Evolutionary conservation across 2,329 filamentous ascomycete species (phyloP).

Genomic region (Proliferodiscus dingleyae): DNA sequence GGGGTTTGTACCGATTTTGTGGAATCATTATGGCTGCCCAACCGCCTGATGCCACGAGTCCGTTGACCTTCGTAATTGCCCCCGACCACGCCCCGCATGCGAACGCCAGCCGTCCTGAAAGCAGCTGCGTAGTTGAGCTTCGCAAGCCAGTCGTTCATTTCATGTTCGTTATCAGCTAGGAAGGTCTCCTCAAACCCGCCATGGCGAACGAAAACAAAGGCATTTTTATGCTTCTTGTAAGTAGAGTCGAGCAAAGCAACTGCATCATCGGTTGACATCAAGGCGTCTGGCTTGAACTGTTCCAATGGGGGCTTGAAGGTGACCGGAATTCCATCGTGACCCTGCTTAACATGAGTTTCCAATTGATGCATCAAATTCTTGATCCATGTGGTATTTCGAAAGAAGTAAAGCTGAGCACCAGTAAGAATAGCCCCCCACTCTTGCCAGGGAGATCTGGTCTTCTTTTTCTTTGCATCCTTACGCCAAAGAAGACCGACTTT

Average conservation of each 20-base stretch:
- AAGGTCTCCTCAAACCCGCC: slow-evolving; percentile 86
- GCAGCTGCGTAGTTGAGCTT: slow-evolving; percentile 96
- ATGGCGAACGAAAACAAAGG: slow-evolving; percentile 85
- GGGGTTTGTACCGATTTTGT: slow-evolving; percentile 61
- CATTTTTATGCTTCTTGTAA: slow-evolving; percentile 94
- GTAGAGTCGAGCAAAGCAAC: slow-evolving; percentile 80
- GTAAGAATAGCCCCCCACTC: slow-evolving; percentile 98
- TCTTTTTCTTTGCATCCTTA: slow-evolving; percentile 90
- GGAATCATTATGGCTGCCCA: slow-evolving; percentile 48
- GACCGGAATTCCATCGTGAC: slow-evolving; percentile 69
- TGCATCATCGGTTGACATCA: slow-evolving; percentile 90
- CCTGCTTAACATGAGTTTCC: slow-evolving; percentile 74
- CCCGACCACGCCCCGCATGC: slow-evolving; percentile 82
- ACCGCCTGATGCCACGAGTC: slow-evolving; percentile 64
- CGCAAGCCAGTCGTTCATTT: slow-evolving; percentile 94
- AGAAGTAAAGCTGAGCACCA: slow-evolving; percentile 95
- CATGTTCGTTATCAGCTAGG: slow-evolving; percentile 80
- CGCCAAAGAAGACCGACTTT: slow-evolving; percentile 95
- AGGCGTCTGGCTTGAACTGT: slow-evolving; percentile 87
- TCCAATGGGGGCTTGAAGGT: slow-evolving; percentile 87
- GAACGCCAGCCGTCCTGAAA: slow-evolving; percentile 85
- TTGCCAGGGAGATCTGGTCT: slow-evolving; percentile 92
- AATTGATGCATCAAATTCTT: slow-evolving; percentile 87
- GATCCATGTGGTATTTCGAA: slow-evolving; percentile 88
- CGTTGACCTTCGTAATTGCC: slow-evolving; percentile 80